Base-by-base conservation (phyloP, 768 basidiomycete species). In the Jaapia argillacea region DNA sequence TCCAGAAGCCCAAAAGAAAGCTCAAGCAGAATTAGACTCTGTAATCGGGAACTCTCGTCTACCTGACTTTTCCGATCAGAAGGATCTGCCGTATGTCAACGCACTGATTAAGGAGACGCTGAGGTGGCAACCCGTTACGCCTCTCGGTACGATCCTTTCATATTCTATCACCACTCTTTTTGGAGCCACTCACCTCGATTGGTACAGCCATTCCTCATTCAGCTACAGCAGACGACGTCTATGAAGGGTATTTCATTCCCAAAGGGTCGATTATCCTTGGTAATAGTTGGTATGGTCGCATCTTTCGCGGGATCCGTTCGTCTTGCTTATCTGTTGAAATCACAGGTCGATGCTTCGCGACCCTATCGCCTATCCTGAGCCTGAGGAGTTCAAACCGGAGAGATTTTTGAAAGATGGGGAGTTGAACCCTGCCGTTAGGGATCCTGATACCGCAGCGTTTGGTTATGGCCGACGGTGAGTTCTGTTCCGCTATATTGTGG, bases 161-260 rank as follows among this genome's bases (percentile, higher is more conserved):
- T n/a, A n/a, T n/a, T n/a, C n/a, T n/a, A n/a, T n/a, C n/a, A n/a
- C n/a, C n/a, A n/a, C n/a, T n/a, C n/a, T n/a, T n/a, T n/a, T n/a
- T n/a, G n/a, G n/a, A n/a, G n/a, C n/a, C n/a, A n/a, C n/a, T n/a
- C n/a, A n/a, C n/a, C n/a, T n/a, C n/a, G n/a, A n/a, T n/a, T n/a
- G n/a, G n/a, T n/a, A n/a, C 28, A 33, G 47, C 65, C 62, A 27
- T 69, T 2, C 69, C 70, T 2, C 70, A 72, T 49, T 48, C 54
- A 13, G 57, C 55, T 28, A 60, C 54, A 2, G 49, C 64, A 25
- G 68, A 70, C 47, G 67, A 68, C 51, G 63, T 58, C 1, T 71
- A 69, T 47, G 51, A 55, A 3, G 68, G 67, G 10, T 50, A 62
- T 39, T 64, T 60, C 46, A 65, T 71, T 25, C 68, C 69, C 0